Evolutionary conservation across 805 yeast genomes (phyloP).

Genomic region (Nadsonia fulvescens): DNA sequence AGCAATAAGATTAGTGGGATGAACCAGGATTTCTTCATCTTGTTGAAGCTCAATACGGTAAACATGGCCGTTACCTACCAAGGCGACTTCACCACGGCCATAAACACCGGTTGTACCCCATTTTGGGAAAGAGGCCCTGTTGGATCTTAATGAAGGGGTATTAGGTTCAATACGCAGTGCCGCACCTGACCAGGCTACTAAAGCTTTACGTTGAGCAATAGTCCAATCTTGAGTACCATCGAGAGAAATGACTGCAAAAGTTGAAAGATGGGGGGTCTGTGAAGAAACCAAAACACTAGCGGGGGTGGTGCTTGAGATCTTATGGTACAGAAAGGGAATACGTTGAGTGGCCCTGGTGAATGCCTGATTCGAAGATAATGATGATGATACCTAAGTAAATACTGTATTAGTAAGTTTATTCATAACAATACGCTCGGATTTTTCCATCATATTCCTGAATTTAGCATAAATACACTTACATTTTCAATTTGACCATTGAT

Average conservation of each 20-base stretch:
- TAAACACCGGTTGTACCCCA: constrained; percentile 18
- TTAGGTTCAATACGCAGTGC: constrained; percentile 13
- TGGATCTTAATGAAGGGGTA: too few species aligned
- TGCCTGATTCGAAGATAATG: constrained; percentile 15
- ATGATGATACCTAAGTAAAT: too few species aligned
- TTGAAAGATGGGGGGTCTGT: constrained; percentile 10
- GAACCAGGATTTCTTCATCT: constrained; percentile 22
- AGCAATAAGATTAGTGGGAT: constrained; percentile 27
- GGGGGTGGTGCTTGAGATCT: constrained; percentile 17
- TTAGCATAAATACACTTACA: constrained; percentile 6
- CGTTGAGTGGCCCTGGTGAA: constrained; percentile 11
- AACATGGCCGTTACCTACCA: constrained; percentile 24
- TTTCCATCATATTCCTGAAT: background rate
- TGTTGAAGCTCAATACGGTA: constrained; percentile 21
- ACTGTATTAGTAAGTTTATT: background rate
- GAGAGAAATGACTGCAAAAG: constrained; percentile 21
- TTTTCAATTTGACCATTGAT: constrained; percentile 24
- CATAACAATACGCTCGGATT: background rate
- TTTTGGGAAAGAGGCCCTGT: constrained; percentile 7
- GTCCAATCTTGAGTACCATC: constrained; percentile 22
- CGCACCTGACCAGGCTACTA: constrained; percentile 29
- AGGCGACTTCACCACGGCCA: constrained; percentile 25
- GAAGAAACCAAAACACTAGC: constrained; percentile 14
- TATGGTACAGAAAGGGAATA: constrained; percentile 19
- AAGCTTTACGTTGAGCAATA: constrained; percentile 21